These are phyloP conservation scores for Wickerhamomyces bovis DNA, from an alignment of 805 yeast genomes.

Conservation along the genomic window DNA sequence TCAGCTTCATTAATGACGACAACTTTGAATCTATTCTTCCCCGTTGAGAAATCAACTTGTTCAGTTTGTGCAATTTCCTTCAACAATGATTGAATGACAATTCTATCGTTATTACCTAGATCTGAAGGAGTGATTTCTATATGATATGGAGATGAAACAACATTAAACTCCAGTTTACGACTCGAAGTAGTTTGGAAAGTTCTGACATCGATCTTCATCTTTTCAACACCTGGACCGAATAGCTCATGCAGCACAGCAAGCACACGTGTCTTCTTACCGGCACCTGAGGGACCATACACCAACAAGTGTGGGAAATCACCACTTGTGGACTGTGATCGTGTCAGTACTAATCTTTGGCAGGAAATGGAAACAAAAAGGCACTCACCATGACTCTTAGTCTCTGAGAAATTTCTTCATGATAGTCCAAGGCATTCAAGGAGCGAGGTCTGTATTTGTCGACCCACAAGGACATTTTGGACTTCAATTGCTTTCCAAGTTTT, in stretches of 20 bases:
- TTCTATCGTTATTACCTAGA: conserved; percentile 92
- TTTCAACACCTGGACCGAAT: conserved; percentile 78
- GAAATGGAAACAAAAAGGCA: neutral
- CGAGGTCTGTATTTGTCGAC: conserved; percentile 91
- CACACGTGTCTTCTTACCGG: conserved; percentile 94
- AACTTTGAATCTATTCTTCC: conserved; percentile 54
- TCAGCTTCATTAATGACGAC: conserved; percentile 92
- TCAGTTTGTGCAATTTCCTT: conserved; percentile 95
- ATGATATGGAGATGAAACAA: conserved; percentile 87
- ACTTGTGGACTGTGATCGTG: conserved; percentile 31
- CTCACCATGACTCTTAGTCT: conserved; percentile 50
- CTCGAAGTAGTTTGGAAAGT: conserved; percentile 69
- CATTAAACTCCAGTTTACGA: conserved; percentile 82
- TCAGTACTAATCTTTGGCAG: neutral
- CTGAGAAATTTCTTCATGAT: conserved; percentile 58
- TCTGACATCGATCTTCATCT: conserved; percentile 84
- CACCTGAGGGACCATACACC: conserved; percentile 93
- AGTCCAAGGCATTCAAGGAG: conserved; percentile 55
- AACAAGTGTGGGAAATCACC: conserved; percentile 92
- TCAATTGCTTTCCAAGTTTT: neutral
- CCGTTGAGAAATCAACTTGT: conserved; percentile 71
- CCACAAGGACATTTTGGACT: conserved; percentile 77
- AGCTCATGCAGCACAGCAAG: conserved; percentile 72
- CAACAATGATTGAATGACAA: conserved; percentile 88
- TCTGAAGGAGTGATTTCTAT: conserved; percentile 95